Base-by-base conservation (phyloP, 495 filamentous ascomycete genomes). In the Penicillium canariense region DNA sequence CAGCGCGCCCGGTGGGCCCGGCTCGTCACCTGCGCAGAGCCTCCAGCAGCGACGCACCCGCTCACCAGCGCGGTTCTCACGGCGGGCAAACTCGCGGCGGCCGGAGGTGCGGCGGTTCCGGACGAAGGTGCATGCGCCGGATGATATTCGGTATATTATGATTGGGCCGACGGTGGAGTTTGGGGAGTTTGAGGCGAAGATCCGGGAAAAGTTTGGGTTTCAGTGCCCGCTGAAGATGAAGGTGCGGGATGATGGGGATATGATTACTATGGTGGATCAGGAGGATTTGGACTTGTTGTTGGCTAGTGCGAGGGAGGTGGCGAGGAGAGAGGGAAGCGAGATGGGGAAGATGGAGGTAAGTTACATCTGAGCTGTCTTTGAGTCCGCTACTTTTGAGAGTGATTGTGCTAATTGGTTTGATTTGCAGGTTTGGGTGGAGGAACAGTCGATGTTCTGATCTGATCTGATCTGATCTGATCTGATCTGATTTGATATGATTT, bases 271-370 rank as follows among this genome's bases (percentile, higher is more conserved):
- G 84, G 90, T 87, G 27, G 94, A 98, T 72, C 88, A 96, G 71
- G 94, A 98, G 64, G 94, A 98, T 78, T 70, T 97, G 59, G 91
- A 97, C 48, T 85, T 96, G 81, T 82, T 88, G 35, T 79, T 97
- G 50, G 76, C 74, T 63, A 75, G 72, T 4, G 84, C 86, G 27
- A 87, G 82, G 67, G 80, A 81, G 51, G 72, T 73, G 52, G 95
- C 90, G 26, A 79, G 77, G 73, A 84, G 83, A 67, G 88, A 93
- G 61, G 81, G 84, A 51, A 74, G 78, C 39, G 92, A 96, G 55
- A 88, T 91, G 77, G 92, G 91, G 27, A 97, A 96, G 82, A 85
- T 97, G 81, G 94, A 97, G 84, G 91, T 97, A 68, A 77, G 88
- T 76, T 47, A 39, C 0, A 27, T n/a, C 43, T 61, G 38, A 23